Evolutionary conservation across 371 early-diverging fungal genomes (phyloP), one percentile per base, ranked within the genome.

Genomic region (Scutellospora calospora): DNA sequence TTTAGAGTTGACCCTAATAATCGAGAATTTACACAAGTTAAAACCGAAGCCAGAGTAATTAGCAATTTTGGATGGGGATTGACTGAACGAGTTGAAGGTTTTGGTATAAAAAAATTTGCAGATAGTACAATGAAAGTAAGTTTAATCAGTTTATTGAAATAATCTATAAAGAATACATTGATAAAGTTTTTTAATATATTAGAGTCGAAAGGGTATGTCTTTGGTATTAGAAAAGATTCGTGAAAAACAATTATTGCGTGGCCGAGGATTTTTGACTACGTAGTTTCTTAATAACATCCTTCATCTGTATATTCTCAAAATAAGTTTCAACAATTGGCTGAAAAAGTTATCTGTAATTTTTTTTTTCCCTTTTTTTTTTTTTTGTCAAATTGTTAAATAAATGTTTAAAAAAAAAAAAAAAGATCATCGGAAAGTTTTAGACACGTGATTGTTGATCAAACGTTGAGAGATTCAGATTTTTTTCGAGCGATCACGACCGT

Each of bases 61-160:
- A 96, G 96, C 25, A 95, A 93, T 66, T 91, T 97, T 75, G 95
- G 95, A 16, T 98, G 95, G 92, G 95, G 94, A 41, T 86, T 98
- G 71, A 92, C 95, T 57, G 86, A 90, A 35, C 83, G 89, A 66
- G 92, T 98, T 80, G 98, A 98, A 86, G 88, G 88, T 49, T 97
- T 97, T 88, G 97, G 98, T n/a, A 88, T 96, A 79, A 91, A 89
- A 59, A 89, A 90, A 78, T 96, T 98, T 84, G 91, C 93, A 73
- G 94, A 96, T 49, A 97, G 96, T 83, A 90, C 95, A 33, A 87
- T 87, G 41, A 94, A 91, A 87, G 94, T 94, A 83, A 72, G 52
- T 45, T 9, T 4, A 45, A 45, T 45, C 45, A 45, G 1, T n/a
- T 54, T 52, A 3, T 6, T 16, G 27, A 51, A 41, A 31, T 55